Base-by-base conservation (phyloP, 2,329 filamentous ascomycete genomes). In the Talaromyces sp. region DNA sequence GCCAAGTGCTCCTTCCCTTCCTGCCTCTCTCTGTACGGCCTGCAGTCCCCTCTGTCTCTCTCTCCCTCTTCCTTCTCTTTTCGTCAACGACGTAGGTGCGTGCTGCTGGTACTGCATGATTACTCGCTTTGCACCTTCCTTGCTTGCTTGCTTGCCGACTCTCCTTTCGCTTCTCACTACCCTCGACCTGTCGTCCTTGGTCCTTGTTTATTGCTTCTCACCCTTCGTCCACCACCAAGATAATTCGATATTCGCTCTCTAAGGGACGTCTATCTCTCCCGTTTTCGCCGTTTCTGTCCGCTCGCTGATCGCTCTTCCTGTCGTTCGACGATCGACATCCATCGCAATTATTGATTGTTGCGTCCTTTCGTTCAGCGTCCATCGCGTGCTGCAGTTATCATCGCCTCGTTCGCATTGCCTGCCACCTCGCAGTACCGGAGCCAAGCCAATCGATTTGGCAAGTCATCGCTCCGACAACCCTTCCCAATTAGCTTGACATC, bases 361-460 rank as follows among this genome's bases (percentile, higher is more conserved):
- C 6, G 17, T 56, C n/a, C n/a, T 56, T 25, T 56, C 11, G 6
- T 61, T 54, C 47, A 52, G 60, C 39, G 27, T 37, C 19, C 59
- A 27, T 52, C 49, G 45, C 27, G 27, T 50, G 60, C 45, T 62
- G 45, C 59, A 52, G 59, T 17, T 61, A 22, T 52, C 33, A 22
- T 52, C 33, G 13, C 47, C 17, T 54, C 35, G 17, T 33, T 52
- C 37, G 60, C 39, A 33, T 47, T 45, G 57, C 57, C 45, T 54
- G 35, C 35, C 31, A 22, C 31, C 17, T 37, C n/a, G 11, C 22
- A 27, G 49, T 54, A 33, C 22, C 35, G n/a, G 17, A 43, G 17
- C 33, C 25, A 25, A 49, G 35, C 60, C 60, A 62, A 49, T 62
- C 50, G 60, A 43, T 17, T 61, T 61, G 59, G 35, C 47, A 25